A percentile compares a stretch with the other conserved stretches of the same genome.
These are phyloP conservation scores for Mallotus japonicus DNA, from an alignment of 441 rosid genomes.

Conservation along the genomic window DNA sequence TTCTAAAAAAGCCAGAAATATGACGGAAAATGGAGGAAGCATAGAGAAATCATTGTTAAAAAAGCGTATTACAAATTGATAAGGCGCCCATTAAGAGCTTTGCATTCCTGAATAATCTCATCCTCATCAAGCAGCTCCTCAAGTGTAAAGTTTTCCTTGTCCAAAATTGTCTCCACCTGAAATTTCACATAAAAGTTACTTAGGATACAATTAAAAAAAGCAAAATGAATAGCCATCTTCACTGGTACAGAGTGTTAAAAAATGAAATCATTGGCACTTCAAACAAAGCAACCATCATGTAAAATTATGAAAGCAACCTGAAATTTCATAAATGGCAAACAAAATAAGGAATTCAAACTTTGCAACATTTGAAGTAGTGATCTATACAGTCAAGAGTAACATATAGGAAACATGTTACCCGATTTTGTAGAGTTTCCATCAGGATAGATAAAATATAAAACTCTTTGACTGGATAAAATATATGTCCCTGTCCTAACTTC, in stretches of 20 bases:
- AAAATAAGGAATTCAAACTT: neutral
- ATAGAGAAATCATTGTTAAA: neutral
- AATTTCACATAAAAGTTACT: constrained; percentile 13
- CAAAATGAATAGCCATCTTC: neutral
- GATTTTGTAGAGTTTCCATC: neutral
- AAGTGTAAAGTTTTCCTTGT: constrained; percentile 74
- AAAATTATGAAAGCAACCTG: neutral
- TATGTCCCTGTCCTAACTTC: too few species aligned
- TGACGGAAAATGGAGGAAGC: neutral
- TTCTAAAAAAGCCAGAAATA: neutral
- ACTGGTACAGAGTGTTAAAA: neutral
- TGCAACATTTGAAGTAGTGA: neutral
- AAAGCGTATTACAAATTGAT: constrained; percentile 67
- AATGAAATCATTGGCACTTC: neutral
- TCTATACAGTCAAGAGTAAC: neutral
- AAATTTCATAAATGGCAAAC: neutral
- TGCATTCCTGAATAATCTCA: constrained; percentile 98
- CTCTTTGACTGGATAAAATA: neutral
- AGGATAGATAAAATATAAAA: neutral
- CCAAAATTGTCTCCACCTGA: constrained; percentile 93
- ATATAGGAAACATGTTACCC: too few species aligned
- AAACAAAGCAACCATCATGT: neutral
- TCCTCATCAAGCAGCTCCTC: constrained; percentile 98
- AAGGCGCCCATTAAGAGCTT: constrained; percentile 82
- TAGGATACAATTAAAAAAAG: neutral